Percentiles rank a stretch among this genome's conserved stretches.
phyloP scores from a whole-genome alignment of 73 alveolate species.

The Paraurostyla sp. region DNA sequence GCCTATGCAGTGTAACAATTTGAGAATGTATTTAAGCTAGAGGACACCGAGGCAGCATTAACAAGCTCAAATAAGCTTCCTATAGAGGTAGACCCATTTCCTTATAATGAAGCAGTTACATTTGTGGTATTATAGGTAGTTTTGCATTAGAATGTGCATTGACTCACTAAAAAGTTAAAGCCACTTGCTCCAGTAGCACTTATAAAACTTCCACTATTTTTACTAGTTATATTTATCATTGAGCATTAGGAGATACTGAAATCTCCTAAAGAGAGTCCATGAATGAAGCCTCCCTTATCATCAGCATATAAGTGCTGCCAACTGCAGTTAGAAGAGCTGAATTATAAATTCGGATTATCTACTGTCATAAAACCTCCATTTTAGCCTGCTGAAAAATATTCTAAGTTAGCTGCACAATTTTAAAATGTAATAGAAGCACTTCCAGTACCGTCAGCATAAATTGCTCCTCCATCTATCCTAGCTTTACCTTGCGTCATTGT shows the following conservation, averaged over 20 bases:
- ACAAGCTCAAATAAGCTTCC: background rate
- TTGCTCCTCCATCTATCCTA: background rate
- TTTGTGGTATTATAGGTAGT: background rate
- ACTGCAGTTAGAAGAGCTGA: background rate
- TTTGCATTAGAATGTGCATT: background rate
- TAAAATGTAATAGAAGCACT: background rate
- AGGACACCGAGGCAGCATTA: background rate
- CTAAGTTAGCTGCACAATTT: background rate
- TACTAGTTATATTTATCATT: background rate
- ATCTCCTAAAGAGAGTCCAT: background rate
- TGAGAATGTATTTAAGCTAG: background rate
- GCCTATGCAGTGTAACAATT: background rate
- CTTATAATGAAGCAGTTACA: background rate
- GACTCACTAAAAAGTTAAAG: background rate
- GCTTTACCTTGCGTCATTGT: background rate
- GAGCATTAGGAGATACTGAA: background rate
- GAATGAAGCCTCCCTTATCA: background rate
- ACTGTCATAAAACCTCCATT: background rate
- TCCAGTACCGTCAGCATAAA: slow-evolving; percentile 17
- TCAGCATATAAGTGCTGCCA: background rate
- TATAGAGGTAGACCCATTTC: background rate
- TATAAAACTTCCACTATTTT: background rate
- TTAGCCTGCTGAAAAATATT: background rate
- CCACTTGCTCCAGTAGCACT: background rate
- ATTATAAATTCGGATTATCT: background rate